Base-by-base conservation (phyloP, 768 basidiomycete genomes). In the Trametes villosa region DNA sequence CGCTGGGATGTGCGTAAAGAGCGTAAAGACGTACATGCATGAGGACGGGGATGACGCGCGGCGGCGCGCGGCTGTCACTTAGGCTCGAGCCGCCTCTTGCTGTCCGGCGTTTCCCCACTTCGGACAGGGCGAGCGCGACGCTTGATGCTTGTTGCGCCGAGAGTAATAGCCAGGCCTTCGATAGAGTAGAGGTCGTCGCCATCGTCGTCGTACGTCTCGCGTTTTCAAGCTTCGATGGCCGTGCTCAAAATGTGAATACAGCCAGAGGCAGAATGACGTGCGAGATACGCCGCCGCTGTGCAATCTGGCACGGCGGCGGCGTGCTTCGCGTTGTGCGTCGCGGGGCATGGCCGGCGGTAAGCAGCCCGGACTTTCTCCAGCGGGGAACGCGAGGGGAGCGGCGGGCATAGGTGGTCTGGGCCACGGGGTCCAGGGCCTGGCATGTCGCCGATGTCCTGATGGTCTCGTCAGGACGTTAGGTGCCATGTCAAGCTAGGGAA, bases 261-360 rank as follows among this genome's bases (percentile, higher is more conserved):
- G 3, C 36, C 15, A 33, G 13, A 52, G 50, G 36, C 36, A 40
- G 33, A 24, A 24, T 52, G 50, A 52, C 50, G 50, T 38, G 50
- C 50, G 24, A 24, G 36, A 24, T 34, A 20, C 9, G n/a, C 36
- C 36, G 50, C 22, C 34, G 20, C 11, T 20, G 17, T 36, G 50
- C 20, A n/a, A 24, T 51, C 49, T 50, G 8, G 15, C 22, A 29
- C 22, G 15, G 45, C 45, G 27, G 24, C 42, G 52, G 38, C 29
- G 27, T 29, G 42, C 41, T 54, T 54, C 53, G 29, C 29, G 13
- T 29, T 6, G 42, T 44, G 53, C 41, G 29, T 54, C 29, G 53
- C 53, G 41, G 38, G 44, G n/a, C 53, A 42, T 22, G 30, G 15
- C 40, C 53, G 53, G 53, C 18, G 53, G n/a, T 24, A 15, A 13